A percentile compares a stretch with the other conserved stretches of the same genome.
Evolutionary conservation across 306 rosid species (phyloP).

Genomic region (Hippophae gyantsensis): DNA sequence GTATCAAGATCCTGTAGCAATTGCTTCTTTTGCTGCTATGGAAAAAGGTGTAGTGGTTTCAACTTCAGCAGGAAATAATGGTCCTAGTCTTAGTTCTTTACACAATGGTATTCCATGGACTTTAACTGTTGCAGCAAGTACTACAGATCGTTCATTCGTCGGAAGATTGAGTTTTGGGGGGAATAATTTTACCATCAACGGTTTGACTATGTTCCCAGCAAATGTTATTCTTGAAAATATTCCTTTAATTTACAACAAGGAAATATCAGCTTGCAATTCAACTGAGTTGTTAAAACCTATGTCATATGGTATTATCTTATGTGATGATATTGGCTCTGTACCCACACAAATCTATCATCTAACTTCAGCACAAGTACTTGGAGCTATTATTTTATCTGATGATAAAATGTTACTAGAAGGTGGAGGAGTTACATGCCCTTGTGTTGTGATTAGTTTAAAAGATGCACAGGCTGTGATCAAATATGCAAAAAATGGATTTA

Average conservation of each 20-base stretch:
- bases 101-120: slow-evolving; percentile 18
- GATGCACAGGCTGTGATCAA: slow-evolving; percentile 19
- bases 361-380: slow-evolving; percentile 3
- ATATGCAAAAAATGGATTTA: slow-evolving; percentile 4
- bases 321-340: slow-evolving; percentile 3
- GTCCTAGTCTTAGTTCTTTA: not conserved
- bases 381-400: slow-evolving; percentile 26
- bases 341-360: not conserved
- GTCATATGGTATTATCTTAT: slow-evolving; percentile 13
- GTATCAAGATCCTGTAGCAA: slow-evolving; percentile 14
- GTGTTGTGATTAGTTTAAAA: slow-evolving; percentile 15
- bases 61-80: slow-evolving; percentile 15
- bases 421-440: slow-evolving; percentile 11
- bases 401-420: slow-evolving; percentile 16
- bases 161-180: slow-evolving; percentile 4
- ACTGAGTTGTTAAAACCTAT: not conserved
- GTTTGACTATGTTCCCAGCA: slow-evolving; percentile 8
- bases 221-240: not conserved
- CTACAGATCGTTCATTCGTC: slow-evolving; percentile 5
- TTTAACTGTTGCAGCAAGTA: slow-evolving; percentile 11
- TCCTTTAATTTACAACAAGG: not conserved
- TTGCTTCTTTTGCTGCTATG: slow-evolving; percentile 18
- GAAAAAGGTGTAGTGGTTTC: slow-evolving; percentile 17
- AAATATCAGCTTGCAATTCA: slow-evolving; percentile 18
- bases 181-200: not conserved